Conservation (phyloP, 2,329 filamentous ascomycete genomes). For the Ophiocordyceps polyrhachis-furcata region DNA sequence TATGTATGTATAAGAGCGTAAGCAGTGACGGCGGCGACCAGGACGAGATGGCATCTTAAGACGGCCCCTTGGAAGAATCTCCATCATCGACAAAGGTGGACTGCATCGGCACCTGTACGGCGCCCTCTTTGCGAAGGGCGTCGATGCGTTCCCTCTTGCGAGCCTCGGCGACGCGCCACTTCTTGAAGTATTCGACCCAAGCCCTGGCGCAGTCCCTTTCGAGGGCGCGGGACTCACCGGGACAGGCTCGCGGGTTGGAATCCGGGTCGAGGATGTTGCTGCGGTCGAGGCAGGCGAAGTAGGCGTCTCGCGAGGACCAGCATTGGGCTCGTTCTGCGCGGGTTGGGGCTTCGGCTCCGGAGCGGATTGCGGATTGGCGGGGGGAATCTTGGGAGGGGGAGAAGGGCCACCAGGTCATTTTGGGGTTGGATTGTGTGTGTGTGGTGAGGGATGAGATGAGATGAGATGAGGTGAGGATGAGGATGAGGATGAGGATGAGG, state of each 20-base stretch:
- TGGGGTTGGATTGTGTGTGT: neutral
- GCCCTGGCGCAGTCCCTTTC: constrained; percentile 73
- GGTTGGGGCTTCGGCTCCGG: constrained; percentile 56
- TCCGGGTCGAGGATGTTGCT: constrained; percentile 52
- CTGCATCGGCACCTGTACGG: constrained; percentile 34
- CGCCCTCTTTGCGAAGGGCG: constrained; percentile 55
- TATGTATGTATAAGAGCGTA: neutral
- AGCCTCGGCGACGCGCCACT: constrained; percentile 80
- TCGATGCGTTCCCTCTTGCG: constrained; percentile 67
- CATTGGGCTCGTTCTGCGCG: constrained; percentile 64
- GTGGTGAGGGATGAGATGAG: no score
- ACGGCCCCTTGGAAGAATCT: no score
- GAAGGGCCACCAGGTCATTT: constrained; percentile 31
- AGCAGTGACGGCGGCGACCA: no score
- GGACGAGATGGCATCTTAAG: no score
- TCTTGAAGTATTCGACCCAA: constrained; percentile 98
- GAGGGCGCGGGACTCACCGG: constrained; percentile 34
- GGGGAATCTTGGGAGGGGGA: constrained; percentile 20
- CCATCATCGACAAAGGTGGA: constrained; percentile 14
- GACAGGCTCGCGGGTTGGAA: constrained; percentile 21
- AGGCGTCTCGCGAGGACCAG: constrained; percentile 77
- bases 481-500: no score
- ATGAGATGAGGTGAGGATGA: no score
- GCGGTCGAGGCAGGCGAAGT: constrained; percentile 74
- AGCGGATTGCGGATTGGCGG: constrained; percentile 34